Percentiles rank a stretch among this genome's conserved stretches.
phyloP scores from a whole-genome alignment of 2,329 filamentous ascomycete species.

The Rhexocercosporidium sp. region DNA sequence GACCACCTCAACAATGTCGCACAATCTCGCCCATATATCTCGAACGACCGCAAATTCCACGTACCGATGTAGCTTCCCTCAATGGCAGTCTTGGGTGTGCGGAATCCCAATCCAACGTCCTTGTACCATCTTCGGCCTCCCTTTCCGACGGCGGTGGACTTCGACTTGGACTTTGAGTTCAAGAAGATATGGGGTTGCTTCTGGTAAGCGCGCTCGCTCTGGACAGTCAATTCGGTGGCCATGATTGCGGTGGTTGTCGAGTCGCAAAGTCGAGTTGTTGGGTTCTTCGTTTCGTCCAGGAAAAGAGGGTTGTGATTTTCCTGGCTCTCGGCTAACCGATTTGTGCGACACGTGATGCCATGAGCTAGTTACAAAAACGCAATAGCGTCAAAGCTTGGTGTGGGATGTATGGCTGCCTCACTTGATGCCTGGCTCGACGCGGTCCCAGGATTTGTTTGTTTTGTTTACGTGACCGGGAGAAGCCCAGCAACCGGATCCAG shows the following conservation, averaged over 20 bases:
- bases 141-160: slow-evolving; percentile 86
- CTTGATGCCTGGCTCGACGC: slow-evolving; percentile 22
- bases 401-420: slow-evolving; percentile 4
- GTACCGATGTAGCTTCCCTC: slow-evolving; percentile 99
- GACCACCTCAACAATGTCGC: slow-evolving; percentile 9
- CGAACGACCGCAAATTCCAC: slow-evolving; percentile 48
- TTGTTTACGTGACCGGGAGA: slow-evolving; percentile 32
- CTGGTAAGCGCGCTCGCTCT: slow-evolving; percentile 99
- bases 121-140: slow-evolving; percentile 96
- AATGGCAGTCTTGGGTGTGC: slow-evolving; percentile 98
- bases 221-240: slow-evolving; percentile 98
- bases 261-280: slow-evolving; percentile 34
- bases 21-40: not conserved
- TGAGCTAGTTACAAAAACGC: not conserved
- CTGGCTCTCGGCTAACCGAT: slow-evolving; percentile 25
- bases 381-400: not conserved
- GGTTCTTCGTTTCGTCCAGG: slow-evolving; percentile 9
- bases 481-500: slow-evolving; percentile 22
- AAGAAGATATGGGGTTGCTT: slow-evolving; percentile 99
- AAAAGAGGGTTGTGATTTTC: slow-evolving; percentile 28
- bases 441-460: slow-evolving; percentile 24
- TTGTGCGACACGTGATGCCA: slow-evolving; percentile 28
- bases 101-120: slow-evolving; percentile 99
- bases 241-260: slow-evolving; percentile 56
- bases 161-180: slow-evolving; percentile 91